Evolutionary conservation across 192 early-diverging fungal species (phyloP).

Genomic region (Coemansia sp.): DNA sequence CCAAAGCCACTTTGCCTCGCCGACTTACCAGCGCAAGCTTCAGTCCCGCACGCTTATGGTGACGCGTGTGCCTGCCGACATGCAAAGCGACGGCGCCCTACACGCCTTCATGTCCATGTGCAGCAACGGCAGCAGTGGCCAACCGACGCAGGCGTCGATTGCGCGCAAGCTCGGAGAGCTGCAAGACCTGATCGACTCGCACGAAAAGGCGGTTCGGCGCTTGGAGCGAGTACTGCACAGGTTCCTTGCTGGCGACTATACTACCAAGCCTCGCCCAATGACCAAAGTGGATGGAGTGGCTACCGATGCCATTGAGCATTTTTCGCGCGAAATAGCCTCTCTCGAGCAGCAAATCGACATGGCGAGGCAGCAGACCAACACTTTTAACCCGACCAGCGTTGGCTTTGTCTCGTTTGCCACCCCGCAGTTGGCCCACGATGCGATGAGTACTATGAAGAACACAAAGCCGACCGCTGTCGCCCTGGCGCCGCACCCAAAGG

Average conservation of each 20-base stretch:
- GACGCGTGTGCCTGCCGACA: slow-evolving; percentile 59
- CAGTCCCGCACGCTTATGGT: slow-evolving; percentile 71
- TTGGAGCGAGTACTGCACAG: slow-evolving; percentile 65
- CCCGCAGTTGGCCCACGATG: slow-evolving; percentile 54
- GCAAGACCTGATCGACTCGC: slow-evolving; percentile 65
- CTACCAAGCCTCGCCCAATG: slow-evolving; percentile 39
- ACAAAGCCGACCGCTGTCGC: slow-evolving; percentile 21
- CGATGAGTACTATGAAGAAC: slow-evolving; percentile 34
- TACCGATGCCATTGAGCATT: slow-evolving; percentile 73
- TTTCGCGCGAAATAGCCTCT: slow-evolving; percentile 62
- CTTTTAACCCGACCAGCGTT: slow-evolving; percentile 63
- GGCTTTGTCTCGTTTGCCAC: slow-evolving; percentile 69
- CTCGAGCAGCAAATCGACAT: slow-evolving; percentile 59
- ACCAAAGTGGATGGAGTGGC: slow-evolving; percentile 50
- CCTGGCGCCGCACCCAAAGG: slow-evolving; percentile 70
- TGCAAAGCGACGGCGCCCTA: slow-evolving; percentile 62
- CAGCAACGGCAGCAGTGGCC: slow-evolving; percentile 29
- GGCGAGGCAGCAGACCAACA: slow-evolving; percentile 49
- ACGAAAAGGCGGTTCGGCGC: slow-evolving; percentile 62
- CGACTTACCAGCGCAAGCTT: slow-evolving; percentile 62
- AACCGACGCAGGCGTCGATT: slow-evolving; percentile 61
- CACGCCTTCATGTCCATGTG: slow-evolving; percentile 53
- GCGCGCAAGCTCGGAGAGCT: slow-evolving; percentile 66
- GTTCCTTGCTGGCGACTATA: slow-evolving; percentile 49
- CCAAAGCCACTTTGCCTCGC: slow-evolving; percentile 61